Base-by-base conservation (phyloP, 2,329 filamentous ascomycete genomes). In the Colletotrichum theobromicola region DNA sequence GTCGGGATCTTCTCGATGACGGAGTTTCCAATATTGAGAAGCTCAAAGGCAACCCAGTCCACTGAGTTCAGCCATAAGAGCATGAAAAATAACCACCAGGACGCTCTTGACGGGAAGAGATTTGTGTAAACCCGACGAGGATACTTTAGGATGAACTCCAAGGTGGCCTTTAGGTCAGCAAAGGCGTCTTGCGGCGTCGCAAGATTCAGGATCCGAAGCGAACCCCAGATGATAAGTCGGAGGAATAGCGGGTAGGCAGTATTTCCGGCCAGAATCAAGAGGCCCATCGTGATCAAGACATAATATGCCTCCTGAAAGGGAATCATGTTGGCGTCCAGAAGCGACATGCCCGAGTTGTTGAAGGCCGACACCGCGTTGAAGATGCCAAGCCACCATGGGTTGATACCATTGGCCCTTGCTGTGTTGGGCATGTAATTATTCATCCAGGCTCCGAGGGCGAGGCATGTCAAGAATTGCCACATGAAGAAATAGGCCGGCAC, bases 331-430 rank as follows among this genome's bases (percentile, higher is more conserved):
- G 89, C 88, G 79, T 94, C 92, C n/a, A 94, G 83, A 32, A 94
- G 85, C 16, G 89, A 90, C 91, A 94, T 93, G 50, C 92, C 92
- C n/a, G 88, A 91, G 77, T 94, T 94, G 82, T 93, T 93, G 82
- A 94, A 94, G 0, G 92, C 92, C n/a, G 91, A 93, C 8, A 91
- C 88, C 4, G 90, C 90, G 76, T 93, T 92, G 83, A 94, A 94
- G 58, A 91, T 88, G 53, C 92, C 92, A 4, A 91, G 85, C 92
- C 92, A 94, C 90, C 90, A 93, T 46, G 92, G 90, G 72, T 91
- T 90, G 66, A 92, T 86, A 16, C 88, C 90, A 79, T 94, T 93
- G 8, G 80, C 82, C 2, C 82, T 79, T 1, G 91, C 86, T 5
- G 87, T 83, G 9, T 83, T 83, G 1, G 90, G 84, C 57, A 87